Evolutionary conservation across 176 grass and related monocot genomes (phyloP), one percentile per base, ranked within the genome.

Genomic region (Panicum miliaceum): DNA sequence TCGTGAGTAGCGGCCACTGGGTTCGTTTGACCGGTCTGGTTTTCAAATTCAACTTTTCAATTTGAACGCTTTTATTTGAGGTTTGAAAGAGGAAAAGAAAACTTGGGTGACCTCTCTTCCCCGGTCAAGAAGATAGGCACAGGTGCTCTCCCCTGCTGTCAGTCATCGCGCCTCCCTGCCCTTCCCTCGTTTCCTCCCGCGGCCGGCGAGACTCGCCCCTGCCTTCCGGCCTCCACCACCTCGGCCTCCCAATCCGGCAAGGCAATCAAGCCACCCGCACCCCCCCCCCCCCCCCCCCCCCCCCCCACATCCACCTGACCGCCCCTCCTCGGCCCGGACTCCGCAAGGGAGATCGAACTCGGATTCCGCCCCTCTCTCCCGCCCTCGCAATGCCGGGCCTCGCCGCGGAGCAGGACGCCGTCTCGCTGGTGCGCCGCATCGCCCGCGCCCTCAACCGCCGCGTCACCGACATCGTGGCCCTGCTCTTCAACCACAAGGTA

Each of bases 401-500:
- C 75, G 85, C 82, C 70, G 70, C 84, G 23, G 91, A 89, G 50
- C 83, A 92, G 43, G 81, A 91, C 53, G 84, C 61, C 61, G 41
- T 82, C 75, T 87, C 82, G 78, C 91, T 97, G 77, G 91, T 92
- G 78, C 85, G 86, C 80, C 87, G 94, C 75, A 50, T 94, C 64
- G 88, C 92, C 40, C 90, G 92, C 77, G 77, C 89, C 38, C 83
- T 97, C 88, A 94, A 97, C 63, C 94, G 92, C 86, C 88, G 85
- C 42, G 46, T 97, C 84, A 68, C 92, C 69, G 94, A 97, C 82
- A 64, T 92, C 56, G 76, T 92, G 69, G 62, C 86, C 8, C 77
- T 97, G 3, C 88, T 94, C 56, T 65, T 97, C 74, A 52, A 66
- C 62, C 90, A 97, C 81, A 94, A 94, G 94, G 94, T 94, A 73